Evolutionary conservation across 2,329 filamentous ascomycete genomes (phyloP).

Genomic region (Colletotrichum salicis): DNA sequence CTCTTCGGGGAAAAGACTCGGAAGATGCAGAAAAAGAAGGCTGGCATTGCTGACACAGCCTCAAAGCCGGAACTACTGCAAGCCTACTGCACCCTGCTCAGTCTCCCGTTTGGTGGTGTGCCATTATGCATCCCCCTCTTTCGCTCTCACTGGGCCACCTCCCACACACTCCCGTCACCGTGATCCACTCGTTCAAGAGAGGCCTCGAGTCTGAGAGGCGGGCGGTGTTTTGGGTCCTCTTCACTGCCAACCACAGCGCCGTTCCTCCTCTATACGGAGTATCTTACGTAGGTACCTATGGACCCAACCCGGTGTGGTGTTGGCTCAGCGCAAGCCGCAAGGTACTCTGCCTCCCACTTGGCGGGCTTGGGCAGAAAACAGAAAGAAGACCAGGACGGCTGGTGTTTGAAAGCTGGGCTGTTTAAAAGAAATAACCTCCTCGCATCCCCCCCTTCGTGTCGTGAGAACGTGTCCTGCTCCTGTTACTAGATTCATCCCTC

Average conservation of each 20-base stretch:
- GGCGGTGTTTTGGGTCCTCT: conserved; percentile 5
- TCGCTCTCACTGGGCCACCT: background rate
- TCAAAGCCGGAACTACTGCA: conserved; percentile 35
- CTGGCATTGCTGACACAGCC: conserved; percentile 38
- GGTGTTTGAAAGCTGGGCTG: conserved; percentile 21
- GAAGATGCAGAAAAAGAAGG: background rate
- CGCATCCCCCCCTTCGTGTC: conserved; percentile 7
- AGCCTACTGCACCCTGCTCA: conserved; percentile 28
- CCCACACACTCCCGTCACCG: conserved; percentile 8
- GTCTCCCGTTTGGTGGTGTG: conserved; percentile 26
- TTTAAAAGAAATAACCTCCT: conserved; percentile 32
- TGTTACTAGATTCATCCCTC: conserved; percentile 26
- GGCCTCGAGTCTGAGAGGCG: background rate
- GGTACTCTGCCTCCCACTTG: conserved; percentile 22
- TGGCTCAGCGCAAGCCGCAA: conserved; percentile 6
- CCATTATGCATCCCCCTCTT: conserved; percentile 8
- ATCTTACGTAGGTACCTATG: too few species aligned
- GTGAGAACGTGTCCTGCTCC: conserved; percentile 18
- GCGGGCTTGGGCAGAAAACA: conserved; percentile 24
- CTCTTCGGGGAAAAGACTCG: background rate
- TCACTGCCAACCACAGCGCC: background rate
- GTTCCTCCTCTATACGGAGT: background rate
- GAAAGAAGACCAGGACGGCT: conserved; percentile 28
- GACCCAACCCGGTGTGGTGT: background rate
- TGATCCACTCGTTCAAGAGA: background rate